phyloP scores from a whole-genome alignment of 805 yeast species.

The Kodamaea kaohsiungensis region DNA sequence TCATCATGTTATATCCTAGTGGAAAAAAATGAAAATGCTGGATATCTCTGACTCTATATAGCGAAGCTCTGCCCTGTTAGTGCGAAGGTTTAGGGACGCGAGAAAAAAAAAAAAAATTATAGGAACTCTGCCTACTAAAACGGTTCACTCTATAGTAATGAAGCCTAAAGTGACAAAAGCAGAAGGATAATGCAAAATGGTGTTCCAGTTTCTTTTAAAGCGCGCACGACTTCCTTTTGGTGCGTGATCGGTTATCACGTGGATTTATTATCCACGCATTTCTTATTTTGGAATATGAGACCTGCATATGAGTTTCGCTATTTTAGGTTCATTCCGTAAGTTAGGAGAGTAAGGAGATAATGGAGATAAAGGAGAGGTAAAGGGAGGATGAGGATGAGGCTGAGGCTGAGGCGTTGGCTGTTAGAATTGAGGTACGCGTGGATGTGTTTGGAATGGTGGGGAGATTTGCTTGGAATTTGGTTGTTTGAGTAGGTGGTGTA shows the following conservation, averaged over 20 bases:
- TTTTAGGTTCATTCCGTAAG: no score
- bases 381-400: no score
- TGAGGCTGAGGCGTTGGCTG: no score
- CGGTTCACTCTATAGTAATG: not conserved
- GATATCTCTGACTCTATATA: slow-evolving; percentile 10
- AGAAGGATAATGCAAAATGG: not conserved
- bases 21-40: slow-evolving; percentile 3
- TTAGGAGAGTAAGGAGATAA: no score
- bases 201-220: not conserved
- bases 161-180: not conserved
- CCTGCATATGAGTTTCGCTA: not conserved
- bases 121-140: not conserved
- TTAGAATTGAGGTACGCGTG: no score
- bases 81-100: slow-evolving; percentile 3
- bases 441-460: no score
- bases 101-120: not conserved
- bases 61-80: slow-evolving; percentile 2
- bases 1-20: slow-evolving; percentile 1
- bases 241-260: not conserved
- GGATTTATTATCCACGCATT: not conserved
- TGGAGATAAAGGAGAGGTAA: no score
- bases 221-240: not conserved
- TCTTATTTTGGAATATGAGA: not conserved
- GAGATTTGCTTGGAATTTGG: no score
- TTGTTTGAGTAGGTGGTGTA: no score